phyloP scores from a whole-genome alignment of 1,284 basidiomycete species.

The Heterobasidion irregulare region DNA sequence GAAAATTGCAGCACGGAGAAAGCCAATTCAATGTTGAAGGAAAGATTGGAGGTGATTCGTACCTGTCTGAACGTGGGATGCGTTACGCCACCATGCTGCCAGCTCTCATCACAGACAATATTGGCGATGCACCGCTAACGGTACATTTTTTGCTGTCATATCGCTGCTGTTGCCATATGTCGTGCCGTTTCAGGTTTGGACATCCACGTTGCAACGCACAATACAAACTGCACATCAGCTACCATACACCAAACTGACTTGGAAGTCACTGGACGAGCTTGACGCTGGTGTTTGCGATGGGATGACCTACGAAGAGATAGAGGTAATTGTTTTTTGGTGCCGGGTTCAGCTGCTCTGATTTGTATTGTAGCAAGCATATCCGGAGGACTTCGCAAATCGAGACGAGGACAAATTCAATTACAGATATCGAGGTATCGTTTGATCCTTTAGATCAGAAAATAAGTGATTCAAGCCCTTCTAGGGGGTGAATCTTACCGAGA shows the following conservation, averaged over 20 bases:
- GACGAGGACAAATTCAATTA: constrained; percentile 99
- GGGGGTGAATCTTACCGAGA: constrained; percentile 94
- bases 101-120: constrained; percentile 81
- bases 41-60: constrained; percentile 94
- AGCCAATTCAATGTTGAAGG: constrained; percentile 96
- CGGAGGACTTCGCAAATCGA: constrained; percentile 97
- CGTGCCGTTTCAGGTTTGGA: constrained; percentile 68
- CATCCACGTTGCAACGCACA: constrained; percentile 89
- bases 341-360: background rate
- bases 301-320: constrained; percentile 99
- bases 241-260: constrained; percentile 89
- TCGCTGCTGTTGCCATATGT: background rate
- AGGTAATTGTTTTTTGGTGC: constrained; percentile 35
- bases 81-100: constrained; percentile 86
- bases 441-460: background rate
- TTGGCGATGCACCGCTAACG: constrained; percentile 83
- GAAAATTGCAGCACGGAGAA: constrained; percentile 79
- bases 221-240: constrained; percentile 84
- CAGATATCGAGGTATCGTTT: constrained; percentile 66
- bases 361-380: constrained; percentile 70
- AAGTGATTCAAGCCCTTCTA: constrained; percentile 2
- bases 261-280: constrained; percentile 97
- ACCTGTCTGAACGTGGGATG: constrained; percentile 79
- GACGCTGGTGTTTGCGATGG: constrained; percentile 99
- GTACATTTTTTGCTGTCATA: constrained; percentile 30